Evolutionary conservation across 129 eudicot genomes (phyloP).

Genomic region (Saposhnikovia divaricata): DNA sequence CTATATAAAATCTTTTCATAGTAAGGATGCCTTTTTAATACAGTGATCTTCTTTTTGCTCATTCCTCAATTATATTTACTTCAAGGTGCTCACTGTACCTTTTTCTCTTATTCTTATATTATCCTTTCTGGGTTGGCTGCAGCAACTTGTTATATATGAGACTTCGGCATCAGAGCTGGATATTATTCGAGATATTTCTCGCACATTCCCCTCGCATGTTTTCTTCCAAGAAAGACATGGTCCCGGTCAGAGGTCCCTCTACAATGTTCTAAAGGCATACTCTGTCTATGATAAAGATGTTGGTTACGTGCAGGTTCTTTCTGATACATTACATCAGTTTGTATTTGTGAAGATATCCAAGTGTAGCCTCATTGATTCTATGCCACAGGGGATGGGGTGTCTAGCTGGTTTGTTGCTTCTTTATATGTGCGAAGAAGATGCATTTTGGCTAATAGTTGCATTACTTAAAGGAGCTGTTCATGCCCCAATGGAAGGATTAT

Average conservation of each 20-base stretch:
- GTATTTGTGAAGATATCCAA: neutral
- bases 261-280: constrained; percentile 92
- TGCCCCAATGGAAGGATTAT: constrained; percentile 97
- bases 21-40: neutral
- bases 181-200: constrained; percentile 93
- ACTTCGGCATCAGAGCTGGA: constrained; percentile 95
- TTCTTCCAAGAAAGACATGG: constrained; percentile 97
- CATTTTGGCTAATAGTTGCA: constrained; percentile 95
- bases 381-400: constrained; percentile 87
- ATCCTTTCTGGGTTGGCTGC: constrained; percentile 22
- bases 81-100: neutral
- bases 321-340: neutral
- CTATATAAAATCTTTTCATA: too few species aligned
- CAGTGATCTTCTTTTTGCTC: neutral
- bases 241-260: constrained; percentile 98
- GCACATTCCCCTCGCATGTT: constrained; percentile 95
- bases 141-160: constrained; percentile 98
- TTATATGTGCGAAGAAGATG: constrained; percentile 99
- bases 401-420: constrained; percentile 87
- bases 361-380: neutral
- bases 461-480: constrained; percentile 95
- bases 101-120: neutral
- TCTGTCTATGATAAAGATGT: constrained; percentile 91
- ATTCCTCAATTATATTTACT: neutral
- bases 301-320: constrained; percentile 95